Base-by-base conservation (phyloP, 192 early-diverging fungal species). In the Podila clonocystis region DNA sequence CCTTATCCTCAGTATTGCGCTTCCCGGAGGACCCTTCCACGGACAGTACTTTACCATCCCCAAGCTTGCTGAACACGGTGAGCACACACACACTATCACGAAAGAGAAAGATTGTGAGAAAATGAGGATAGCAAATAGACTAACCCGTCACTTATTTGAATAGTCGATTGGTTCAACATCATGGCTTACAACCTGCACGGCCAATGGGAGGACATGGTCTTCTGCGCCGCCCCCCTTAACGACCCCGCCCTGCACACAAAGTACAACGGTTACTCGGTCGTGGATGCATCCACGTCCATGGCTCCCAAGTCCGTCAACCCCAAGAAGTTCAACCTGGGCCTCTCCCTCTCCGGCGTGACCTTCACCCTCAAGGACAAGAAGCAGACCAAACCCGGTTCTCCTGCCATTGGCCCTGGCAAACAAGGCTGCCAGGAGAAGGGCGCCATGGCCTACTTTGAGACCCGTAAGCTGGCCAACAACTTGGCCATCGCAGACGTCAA, bases 141-240 rank as follows among this genome's bases (percentile, higher is more conserved):
- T 55, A 26, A 55, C 22, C 52, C n/a, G 26, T 73, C 26, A 28
- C 13, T 59, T 26, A 8, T 50, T 33, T 34, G 13, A 28, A 0
- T 67, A 80, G 76, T 73, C 58, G 66, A 80, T 70, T 80, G 76
- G 76, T 73, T 80, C 41, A 80, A 80, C 61, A 80, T 80, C 45
- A 80, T 80, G 76, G 76, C 76, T 7, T 80, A 80, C 66, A 80
- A 80, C 61, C 76, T 80, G 24, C 76, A 80, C 28, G 75, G 75
- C 8, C 76, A 80, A 72, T 80, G 76, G 76, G 76, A 80, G 38
- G 70, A 80, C 33, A 72, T 72, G 76, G 76, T 65, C 30, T 80
- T 68, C 26, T 80, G 76, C 50, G 76, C 76, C 4, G 76, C 76
- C 6, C 76, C 76, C 3, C 66, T 80, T 20, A 72, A 62, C 33